Evolutionary conservation across 306 rosid species (phyloP).

Genomic region (Cicer yamashitae): DNA sequence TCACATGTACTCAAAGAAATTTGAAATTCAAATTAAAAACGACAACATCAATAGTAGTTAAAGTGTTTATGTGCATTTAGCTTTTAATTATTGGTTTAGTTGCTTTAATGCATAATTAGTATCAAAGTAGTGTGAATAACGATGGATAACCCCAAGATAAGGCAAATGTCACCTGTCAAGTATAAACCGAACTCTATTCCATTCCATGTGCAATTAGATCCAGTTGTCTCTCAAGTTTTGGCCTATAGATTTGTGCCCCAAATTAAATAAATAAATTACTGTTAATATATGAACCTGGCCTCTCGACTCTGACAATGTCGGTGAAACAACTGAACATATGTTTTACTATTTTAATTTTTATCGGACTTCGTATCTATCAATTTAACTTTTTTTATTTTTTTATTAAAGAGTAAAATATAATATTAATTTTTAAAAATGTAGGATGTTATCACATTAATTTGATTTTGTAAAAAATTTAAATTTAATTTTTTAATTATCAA

Average conservation of each 20-base stretch:
- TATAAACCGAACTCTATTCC: neutral
- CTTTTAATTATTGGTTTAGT: too few relatives aligned
- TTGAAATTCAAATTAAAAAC: too few relatives aligned
- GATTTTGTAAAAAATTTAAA: too few relatives aligned
- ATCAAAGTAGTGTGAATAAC: neutral
- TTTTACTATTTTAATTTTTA: neutral
- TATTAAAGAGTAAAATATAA: too few relatives aligned
- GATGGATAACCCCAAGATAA: neutral
- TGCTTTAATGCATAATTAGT: too few relatives aligned
- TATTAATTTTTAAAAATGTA: too few relatives aligned
- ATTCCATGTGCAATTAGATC: conserved; percentile 31
- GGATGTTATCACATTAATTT: too few relatives aligned
- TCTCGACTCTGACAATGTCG: neutral
- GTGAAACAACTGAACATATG: neutral
- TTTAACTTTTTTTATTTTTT: neutral
- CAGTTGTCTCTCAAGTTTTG: neutral
- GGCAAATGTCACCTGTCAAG: neutral
- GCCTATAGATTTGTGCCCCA: neutral
- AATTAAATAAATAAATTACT: neutral
- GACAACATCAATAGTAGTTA: too few relatives aligned
- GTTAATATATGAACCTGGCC: neutral
- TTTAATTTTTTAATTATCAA: too few relatives aligned
- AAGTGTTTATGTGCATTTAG: too few relatives aligned
- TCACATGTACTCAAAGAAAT: too few relatives aligned
- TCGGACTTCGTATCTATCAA: neutral